Evolutionary conservation across 352 stramenopile species (phyloP), one percentile per base, ranked within the genome.

Genomic region (Phytophthora tentaculata): DNA sequence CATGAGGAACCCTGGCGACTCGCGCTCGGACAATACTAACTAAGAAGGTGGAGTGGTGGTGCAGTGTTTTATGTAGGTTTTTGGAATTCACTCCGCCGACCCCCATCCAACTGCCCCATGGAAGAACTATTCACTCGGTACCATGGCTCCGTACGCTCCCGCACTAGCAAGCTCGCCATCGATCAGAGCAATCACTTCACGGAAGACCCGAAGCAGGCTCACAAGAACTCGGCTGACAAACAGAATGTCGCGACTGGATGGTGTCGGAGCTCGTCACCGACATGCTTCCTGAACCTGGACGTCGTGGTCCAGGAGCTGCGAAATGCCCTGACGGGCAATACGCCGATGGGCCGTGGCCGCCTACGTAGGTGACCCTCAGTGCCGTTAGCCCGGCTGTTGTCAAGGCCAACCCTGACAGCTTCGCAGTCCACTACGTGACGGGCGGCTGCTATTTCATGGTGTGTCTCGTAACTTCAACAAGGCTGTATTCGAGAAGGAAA

Each of bases 401-500:
- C 64, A 96, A 98, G 77, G 87, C 91, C 7, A 80, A 93, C 52
- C 92, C 91, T 28, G 89, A 99, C 76, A 79, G 88, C 48, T 97
- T 93, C 35, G 92, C 83, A 28, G 83, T 98, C 41, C 96, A 98
- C 89, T 92, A 89, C 80, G 77, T 95, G 5, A 83, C 88, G 19
- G 86, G 85, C 58, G 88, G 92, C 56, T 91, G 83, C 47, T 94
- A 78, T 82, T 95, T 93, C 82, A 74, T 95, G 3, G 86, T 92
- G 2, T 98, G 57, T 73, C 96, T 12, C 84, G 92, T 61, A 98
- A 90, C 78, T 99, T 99, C 84, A 97, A 95, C 76, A 94, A 98
- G 80, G 67, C 88, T 53, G 95, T 97, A 56, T 99, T 98, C 91
- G 86, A 92, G 70, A 95, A 98, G 80, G 88, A 98, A 69, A 84